Base-by-base conservation (phyloP, 345 rosid genomes). In the Populus davidiana region DNA sequence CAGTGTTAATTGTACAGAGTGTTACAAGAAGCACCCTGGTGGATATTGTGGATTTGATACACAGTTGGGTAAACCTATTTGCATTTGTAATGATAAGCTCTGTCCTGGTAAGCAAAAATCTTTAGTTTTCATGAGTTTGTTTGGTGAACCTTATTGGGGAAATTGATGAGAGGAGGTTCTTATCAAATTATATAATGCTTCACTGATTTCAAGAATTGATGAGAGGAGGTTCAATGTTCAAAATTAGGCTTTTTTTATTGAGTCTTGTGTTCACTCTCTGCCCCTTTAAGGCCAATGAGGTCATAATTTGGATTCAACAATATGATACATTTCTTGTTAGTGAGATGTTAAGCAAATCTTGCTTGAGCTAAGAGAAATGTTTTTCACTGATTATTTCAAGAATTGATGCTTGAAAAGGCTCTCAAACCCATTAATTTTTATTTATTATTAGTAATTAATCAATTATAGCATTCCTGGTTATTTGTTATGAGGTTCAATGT, bases 21-120 rank as follows among this genome's bases (percentile, higher is more conserved):
- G 89, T 77, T 9, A 1, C 50, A 1, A 31, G 44, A 2, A 41
- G 39, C 65, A 49, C 33, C 76, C 71, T 12, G 80, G 80, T 29
- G 79, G 88, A 21, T 44, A 72, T 16, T 85, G 87, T 38, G 89
- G 87, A 77, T 85, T 86, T 77, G 85, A 85, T 73, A 23, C 77
- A 49, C 70, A 36, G 36, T 76, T 61, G n/a, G 82, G 77, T 12
- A 31, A 38, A 23, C 68, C 80, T 3, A 41, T 85, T n/a, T 83
- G 91, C 63, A 73, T 83, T 31, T 83, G 86, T 70, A 75, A 72
- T 17, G 81, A 79, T 77, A 72, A 56, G 23, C 36, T 79, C 47
- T 88, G 91, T 67, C 71, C 70, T 69, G 81, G 84, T 74, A 43
- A 62, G 69, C 25, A 8, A 21, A 8, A 39, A 39, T 67, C n/a